phyloP scores from a whole-genome alignment of 768 basidiomycete genomes.

The Chlorophyllum brunneum region DNA sequence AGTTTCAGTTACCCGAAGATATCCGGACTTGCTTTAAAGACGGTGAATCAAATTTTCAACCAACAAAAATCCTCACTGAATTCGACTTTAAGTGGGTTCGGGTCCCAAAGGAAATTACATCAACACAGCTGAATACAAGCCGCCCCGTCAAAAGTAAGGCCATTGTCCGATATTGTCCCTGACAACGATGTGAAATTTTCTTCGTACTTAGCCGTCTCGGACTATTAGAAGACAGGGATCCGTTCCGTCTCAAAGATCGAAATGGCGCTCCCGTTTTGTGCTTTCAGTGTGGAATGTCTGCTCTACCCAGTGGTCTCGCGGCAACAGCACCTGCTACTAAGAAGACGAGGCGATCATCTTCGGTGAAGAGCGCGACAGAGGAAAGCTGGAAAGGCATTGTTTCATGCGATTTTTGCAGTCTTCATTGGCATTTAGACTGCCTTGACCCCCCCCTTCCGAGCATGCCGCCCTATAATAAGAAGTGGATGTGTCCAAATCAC shows the following conservation, averaged over 20 bases:
- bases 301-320: constrained; percentile 53
- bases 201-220: constrained; percentile 63
- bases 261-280: constrained; percentile 84
- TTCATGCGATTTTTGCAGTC: constrained; percentile 91
- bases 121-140: constrained; percentile 72
- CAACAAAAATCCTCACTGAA: constrained; percentile 15
- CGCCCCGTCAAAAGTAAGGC: constrained; percentile 79
- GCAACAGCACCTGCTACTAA: constrained; percentile 52
- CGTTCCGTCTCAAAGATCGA: constrained; percentile 80
- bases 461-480: constrained; percentile 84
- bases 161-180: constrained; percentile 8
- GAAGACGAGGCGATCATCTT: constrained; percentile 47
- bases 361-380: constrained; percentile 34
- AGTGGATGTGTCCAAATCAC: constrained; percentile 99
- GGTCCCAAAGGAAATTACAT: constrained; percentile 81
- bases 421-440: constrained; percentile 98
- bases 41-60: constrained; percentile 45
- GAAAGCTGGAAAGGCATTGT: constrained; percentile 74
- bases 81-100: constrained; percentile 56
- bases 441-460: constrained; percentile 83
- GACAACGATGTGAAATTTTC: constrained; percentile 13
- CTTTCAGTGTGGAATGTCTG: constrained; percentile 84
- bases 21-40: constrained; percentile 82
- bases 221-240: constrained; percentile 88
- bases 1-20: constrained; percentile 86